phyloP scores from a whole-genome alignment of 83 land plant species.

The Thuja plicata region DNA sequence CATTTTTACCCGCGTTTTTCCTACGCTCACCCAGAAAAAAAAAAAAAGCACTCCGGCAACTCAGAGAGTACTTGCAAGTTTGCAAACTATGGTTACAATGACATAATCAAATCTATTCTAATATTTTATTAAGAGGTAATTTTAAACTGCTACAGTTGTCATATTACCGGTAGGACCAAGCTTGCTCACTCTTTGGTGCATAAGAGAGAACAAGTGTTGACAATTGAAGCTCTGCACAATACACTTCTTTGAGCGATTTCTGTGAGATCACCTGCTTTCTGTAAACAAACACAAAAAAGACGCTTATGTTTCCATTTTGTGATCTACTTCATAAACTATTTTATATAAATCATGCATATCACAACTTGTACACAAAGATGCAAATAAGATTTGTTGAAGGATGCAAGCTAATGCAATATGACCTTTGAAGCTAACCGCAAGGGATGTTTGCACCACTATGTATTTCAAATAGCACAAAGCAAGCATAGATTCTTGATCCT shows the following conservation, averaged over 20 bases:
- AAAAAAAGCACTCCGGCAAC: too few species aligned
- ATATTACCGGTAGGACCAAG: slow-evolving; percentile 63
- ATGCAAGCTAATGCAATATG: neutral
- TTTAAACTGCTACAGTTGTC: neutral
- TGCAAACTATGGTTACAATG: too few species aligned
- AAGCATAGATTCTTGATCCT: neutral
- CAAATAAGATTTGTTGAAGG: neutral
- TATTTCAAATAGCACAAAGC: neutral
- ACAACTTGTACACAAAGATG: neutral
- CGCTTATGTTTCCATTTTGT: neutral
- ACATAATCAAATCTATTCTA: neutral
- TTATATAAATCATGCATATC: neutral
- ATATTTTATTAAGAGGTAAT: neutral
- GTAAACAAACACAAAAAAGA: slow-evolving; percentile 15
- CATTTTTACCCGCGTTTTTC: too few species aligned
- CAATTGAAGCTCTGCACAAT: slow-evolving; percentile 44
- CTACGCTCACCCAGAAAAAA: too few species aligned
- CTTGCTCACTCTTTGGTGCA: slow-evolving; percentile 60
- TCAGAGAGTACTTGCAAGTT: too few species aligned
- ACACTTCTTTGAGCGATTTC: slow-evolving; percentile 22
- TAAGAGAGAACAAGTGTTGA: slow-evolving; percentile 52
- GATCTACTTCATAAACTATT: neutral
- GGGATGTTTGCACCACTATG: neutral
- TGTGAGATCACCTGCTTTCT: slow-evolving; percentile 47
- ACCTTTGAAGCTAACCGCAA: neutral